phyloP scores from a whole-genome alignment of 805 yeast species.

The Candida insectalens region DNA sequence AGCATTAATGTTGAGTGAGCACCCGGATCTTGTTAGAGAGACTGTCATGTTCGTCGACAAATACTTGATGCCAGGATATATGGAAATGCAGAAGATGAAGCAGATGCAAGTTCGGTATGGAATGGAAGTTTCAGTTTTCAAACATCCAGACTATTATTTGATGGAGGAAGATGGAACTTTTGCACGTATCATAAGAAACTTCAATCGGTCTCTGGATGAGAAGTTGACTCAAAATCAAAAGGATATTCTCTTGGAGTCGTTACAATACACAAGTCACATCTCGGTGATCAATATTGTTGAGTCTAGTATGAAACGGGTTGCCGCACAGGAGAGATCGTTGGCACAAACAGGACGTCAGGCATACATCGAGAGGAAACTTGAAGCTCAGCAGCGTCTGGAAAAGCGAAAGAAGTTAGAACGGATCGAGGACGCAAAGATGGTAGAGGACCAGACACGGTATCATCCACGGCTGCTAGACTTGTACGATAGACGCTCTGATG shows the following conservation, averaged over 20 bases:
- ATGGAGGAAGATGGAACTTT: slow-evolving; percentile 11
- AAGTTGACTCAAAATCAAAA: slow-evolving; percentile 6
- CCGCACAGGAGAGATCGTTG: too few species aligned
- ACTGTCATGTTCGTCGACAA: slow-evolving; percentile 20
- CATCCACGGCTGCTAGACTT: too few species aligned
- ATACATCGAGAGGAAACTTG: too few species aligned
- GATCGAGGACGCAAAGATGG: too few species aligned
- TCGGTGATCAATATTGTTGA: too few species aligned
- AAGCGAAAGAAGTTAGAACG: too few species aligned
- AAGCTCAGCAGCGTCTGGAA: too few species aligned
- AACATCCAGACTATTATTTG: slow-evolving; percentile 8
- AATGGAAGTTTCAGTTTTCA: slow-evolving; percentile 6
- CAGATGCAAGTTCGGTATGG: slow-evolving; percentile 3
- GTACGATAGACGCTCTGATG: too few species aligned
- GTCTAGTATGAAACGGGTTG: too few species aligned
- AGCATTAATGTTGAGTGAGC: slow-evolving; percentile 14
- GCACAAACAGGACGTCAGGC: too few species aligned
- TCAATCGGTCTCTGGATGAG: slow-evolving; percentile 8
- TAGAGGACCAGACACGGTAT: too few species aligned
- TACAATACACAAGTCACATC: slow-evolving; percentile 5
- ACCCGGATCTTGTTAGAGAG: slow-evolving; percentile 10
- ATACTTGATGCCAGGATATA: slow-evolving; percentile 17
- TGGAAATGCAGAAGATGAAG: slow-evolving; percentile 7
- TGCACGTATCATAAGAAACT: slow-evolving; percentile 10
- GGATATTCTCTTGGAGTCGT: slow-evolving; percentile 5